These are phyloP conservation scores for Kluyveromyces starmeri DNA, from an alignment of 805 yeast species.

Conservation along the genomic window DNA sequence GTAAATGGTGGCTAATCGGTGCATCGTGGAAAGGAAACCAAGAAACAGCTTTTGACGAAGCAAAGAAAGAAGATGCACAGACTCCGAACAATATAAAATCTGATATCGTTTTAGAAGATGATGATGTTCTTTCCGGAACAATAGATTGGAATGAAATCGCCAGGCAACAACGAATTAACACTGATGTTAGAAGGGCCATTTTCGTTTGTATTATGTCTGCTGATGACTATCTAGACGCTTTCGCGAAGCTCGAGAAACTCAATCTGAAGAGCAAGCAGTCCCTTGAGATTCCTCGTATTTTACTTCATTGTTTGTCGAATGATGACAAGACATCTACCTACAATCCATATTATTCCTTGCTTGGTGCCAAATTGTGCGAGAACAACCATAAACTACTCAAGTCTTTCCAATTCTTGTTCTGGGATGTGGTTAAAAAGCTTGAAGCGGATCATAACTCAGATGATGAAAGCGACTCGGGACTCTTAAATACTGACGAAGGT, in stretches of 20 bases:
- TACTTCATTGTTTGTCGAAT: conserved; percentile 76
- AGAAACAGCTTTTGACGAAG: conserved; percentile 22
- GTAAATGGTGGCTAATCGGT: conserved; percentile 99
- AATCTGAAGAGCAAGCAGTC: conserved; percentile 71
- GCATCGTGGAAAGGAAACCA: conserved; percentile 87
- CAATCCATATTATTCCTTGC: conserved; percentile 82
- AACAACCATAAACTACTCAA: conserved; percentile 61
- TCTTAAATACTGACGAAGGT: conserved; percentile 27
- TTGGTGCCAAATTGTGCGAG: conserved; percentile 70
- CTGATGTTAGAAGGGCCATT: conserved; percentile 88
- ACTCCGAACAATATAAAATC: conserved; percentile 12
- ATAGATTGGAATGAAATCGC: conserved; percentile 91
- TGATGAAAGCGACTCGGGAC: conserved; percentile 23
- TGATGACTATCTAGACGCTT: conserved; percentile 82
- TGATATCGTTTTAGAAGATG: conserved; percentile 36
- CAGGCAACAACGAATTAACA: conserved; percentile 81
- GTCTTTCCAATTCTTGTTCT: conserved; percentile 77
- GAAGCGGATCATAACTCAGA: conserved; percentile 44
- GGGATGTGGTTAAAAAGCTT: conserved; percentile 75
- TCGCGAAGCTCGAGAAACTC: conserved; percentile 70
- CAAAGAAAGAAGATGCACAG: conserved; percentile 12
- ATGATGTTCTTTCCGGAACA: conserved; percentile 55
- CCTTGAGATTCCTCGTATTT: conserved; percentile 76
- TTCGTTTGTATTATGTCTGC: conserved; percentile 94
- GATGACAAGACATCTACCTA: conserved; percentile 51